phyloP scores from a whole-genome alignment of 2,329 filamentous ascomycete species.

The Cordyceps militaris region DNA sequence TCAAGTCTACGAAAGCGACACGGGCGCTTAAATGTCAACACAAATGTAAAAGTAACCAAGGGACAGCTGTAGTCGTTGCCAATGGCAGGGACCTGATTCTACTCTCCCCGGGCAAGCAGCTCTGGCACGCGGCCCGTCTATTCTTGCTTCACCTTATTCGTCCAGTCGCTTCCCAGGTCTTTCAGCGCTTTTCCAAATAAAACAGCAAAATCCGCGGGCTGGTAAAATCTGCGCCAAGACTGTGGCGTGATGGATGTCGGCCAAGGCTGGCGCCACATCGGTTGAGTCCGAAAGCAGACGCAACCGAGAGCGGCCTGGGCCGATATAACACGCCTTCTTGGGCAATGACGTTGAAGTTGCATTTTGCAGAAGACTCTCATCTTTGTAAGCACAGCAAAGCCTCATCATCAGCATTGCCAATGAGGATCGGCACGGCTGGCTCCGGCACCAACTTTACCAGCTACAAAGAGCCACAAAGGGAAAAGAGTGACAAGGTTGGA shows the following conservation, averaged over 20 bases:
- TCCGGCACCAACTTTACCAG: no score
- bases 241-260: background rate
- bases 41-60: constrained; percentile 12
- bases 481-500: background rate
- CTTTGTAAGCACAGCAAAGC: no score
- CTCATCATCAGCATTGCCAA: no score
- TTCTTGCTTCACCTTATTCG: background rate
- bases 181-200: background rate
- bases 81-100: background rate
- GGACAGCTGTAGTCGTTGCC: constrained; percentile 8
- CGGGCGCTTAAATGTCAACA: background rate
- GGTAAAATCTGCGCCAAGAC: background rate
- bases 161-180: background rate
- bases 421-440: no score
- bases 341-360: background rate
- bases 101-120: background rate
- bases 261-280: constrained; percentile 1
- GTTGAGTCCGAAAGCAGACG: constrained; percentile 1
- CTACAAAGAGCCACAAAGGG: no score
- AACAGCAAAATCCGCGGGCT: background rate
- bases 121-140: background rate
- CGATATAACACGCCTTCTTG: no score
- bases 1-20: background rate
- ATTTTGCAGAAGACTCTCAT: no score
- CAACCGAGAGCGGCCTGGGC: background rate